Base-by-base conservation (phyloP, 805 yeast genomes). In the Isabelozyma heimii region DNA sequence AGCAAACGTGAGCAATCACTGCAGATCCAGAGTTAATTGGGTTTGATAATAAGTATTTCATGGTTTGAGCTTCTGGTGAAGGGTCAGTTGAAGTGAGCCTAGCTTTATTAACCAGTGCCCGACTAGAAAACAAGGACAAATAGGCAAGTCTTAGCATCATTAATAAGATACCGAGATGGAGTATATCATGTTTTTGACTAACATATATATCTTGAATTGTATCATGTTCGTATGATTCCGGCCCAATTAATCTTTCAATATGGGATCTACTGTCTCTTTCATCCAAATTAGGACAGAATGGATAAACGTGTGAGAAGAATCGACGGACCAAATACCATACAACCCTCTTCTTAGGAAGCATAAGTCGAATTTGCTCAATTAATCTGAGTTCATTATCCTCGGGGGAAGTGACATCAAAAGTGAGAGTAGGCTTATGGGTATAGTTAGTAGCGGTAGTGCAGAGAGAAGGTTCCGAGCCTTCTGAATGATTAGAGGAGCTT, bases 261-360 rank as follows among this genome's bases (percentile, higher is more conserved):
- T 74, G 69, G 15, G 58, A 54, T 42, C 73, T 68, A 56, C 80
- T 80, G 8, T 70, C 73, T 52, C 60, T 69, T 57, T 84, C 87
- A 61, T 84, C 89, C 30, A 84, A 65, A 54, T 76, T 83, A 3
- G 91, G 90, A 49, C 83, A 67, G 47, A 81, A 81, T 5, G 85
- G 75, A 57, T 85, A 85, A 5, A 85, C 58, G 30, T 75, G 73
- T 13, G 75, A 77, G 59, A 85, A 84, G 54, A 78, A 85, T 52
- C 84, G 63, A 46, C 82, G 82, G 28, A 84, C 63, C 40, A 82
- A 66, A 42, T 75, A 54, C 78, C 84, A 79, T 9, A 84, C 70
- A 1, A 79, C 72, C 48, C 70, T 72, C 54, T 79, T 75, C 26
- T 66, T 73, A 0, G 89, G 89, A 42, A 84, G 52, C 3, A 68